Conservation (phyloP, 805 yeast genomes). For the Lachancea fermentati region DNA sequence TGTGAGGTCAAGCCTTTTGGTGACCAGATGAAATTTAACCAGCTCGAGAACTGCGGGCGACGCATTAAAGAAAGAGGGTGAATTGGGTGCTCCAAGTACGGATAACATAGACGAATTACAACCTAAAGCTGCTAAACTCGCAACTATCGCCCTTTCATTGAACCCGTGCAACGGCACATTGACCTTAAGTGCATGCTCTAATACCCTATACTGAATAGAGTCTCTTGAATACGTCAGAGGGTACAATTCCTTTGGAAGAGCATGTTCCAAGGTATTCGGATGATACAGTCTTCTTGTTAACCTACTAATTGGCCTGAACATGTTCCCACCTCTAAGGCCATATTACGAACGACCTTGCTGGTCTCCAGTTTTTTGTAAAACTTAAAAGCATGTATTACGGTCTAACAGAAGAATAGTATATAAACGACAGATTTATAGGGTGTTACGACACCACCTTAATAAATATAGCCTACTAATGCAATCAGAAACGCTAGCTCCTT, state of each 20-base stretch:
- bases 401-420: not conserved
- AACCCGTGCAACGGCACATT: slow-evolving; percentile 31
- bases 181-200: slow-evolving; percentile 23
- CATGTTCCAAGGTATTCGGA: slow-evolving; percentile 22
- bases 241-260: slow-evolving; percentile 13
- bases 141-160: slow-evolving; percentile 28
- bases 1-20: slow-evolving; percentile 42
- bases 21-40: slow-evolving; percentile 49
- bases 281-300: slow-evolving; percentile 21
- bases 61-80: slow-evolving; percentile 29
- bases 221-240: slow-evolving; percentile 26
- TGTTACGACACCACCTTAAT: too few species aligned
- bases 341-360: not conserved
- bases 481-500: too few species aligned
- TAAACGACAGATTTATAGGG: not conserved
- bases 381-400: not conserved
- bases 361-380: not conserved
- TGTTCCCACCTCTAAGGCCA: not conserved
- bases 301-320: not conserved
- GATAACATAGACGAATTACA: slow-evolving; percentile 25
- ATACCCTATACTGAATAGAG: slow-evolving; percentile 24
- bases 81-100: slow-evolving; percentile 28
- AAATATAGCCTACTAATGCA: too few species aligned
- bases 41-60: slow-evolving; percentile 40
- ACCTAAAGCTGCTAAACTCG: slow-evolving; percentile 25